These are phyloP conservation scores for Cryptococcus amylolentus DNA, from an alignment of 1,284 basidiomycete species.

Conservation along the genomic window DNA sequence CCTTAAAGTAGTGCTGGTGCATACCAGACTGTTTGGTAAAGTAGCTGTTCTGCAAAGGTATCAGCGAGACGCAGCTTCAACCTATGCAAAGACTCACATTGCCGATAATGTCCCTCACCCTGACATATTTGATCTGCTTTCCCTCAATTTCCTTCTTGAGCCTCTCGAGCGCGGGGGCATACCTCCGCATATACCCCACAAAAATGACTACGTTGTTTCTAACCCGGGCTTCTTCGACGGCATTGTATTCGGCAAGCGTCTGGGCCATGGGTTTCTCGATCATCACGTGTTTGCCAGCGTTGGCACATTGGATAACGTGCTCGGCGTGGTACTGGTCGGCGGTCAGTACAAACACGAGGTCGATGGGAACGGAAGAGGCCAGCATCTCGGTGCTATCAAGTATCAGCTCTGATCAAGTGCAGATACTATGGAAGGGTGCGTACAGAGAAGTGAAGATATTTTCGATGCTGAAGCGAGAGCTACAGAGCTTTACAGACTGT, in stretches of 20 bases:
- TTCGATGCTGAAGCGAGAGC: slow-evolving; percentile 15
- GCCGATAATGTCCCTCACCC: slow-evolving; percentile 51
- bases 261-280: slow-evolving; percentile 48
- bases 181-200: slow-evolving; percentile 51
- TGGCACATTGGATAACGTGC: slow-evolving; percentile 25
- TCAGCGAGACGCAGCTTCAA: background rate
- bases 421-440: background rate
- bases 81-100: slow-evolving; percentile 24
- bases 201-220: slow-evolving; percentile 35
- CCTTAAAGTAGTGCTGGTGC: slow-evolving; percentile 37
- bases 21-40: slow-evolving; percentile 47
- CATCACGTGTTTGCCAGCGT: slow-evolving; percentile 39
- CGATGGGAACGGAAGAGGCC: slow-evolving; percentile 17
- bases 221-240: slow-evolving; percentile 33
- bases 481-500: slow-evolving; percentile 20
- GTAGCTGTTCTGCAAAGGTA: slow-evolving; percentile 37
- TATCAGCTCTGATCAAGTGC: background rate
- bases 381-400: slow-evolving; percentile 16
- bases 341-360: slow-evolving; percentile 24
- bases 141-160: slow-evolving; percentile 43
- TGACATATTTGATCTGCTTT: slow-evolving; percentile 40
- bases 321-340: slow-evolving; percentile 19
- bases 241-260: slow-evolving; percentile 33
- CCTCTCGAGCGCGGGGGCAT: slow-evolving; percentile 44
- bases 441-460: slow-evolving; percentile 19